Conservation (phyloP, 495 filamentous ascomycete genomes). For the Neurospora sp. region DNA sequence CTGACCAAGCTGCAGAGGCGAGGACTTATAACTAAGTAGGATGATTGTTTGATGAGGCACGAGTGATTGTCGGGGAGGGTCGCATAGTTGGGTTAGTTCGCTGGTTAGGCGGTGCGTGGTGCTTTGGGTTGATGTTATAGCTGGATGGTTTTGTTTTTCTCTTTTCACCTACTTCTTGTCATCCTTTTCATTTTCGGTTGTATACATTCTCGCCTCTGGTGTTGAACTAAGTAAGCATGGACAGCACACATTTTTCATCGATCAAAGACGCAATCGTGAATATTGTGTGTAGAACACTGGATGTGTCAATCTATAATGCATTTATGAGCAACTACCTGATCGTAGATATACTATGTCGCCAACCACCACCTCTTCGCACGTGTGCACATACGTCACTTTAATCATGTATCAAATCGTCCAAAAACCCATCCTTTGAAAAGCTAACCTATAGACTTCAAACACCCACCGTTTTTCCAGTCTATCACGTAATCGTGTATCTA, state of each 20-base stretch:
- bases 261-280: background rate
- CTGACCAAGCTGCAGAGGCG: conserved; percentile 41
- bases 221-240: background rate
- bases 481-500: conserved; percentile 78
- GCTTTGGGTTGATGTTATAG: background rate
- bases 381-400: background rate
- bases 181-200: background rate
- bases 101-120: background rate
- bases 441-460: background rate
- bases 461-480: background rate
- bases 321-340: background rate
- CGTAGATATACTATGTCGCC: background rate
- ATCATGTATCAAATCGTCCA: background rate
- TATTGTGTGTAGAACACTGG: background rate
- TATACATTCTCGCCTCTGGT: background rate
- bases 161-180: background rate
- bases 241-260: background rate
- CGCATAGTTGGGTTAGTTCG: background rate
- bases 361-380: background rate
- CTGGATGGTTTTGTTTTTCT: background rate
- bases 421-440: background rate
- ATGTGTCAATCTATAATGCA: background rate
- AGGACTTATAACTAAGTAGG: conserved; percentile 39
- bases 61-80: background rate
- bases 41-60: background rate